Conservation (phyloP, 805 yeast species). For the Nakazawaea anatomiae region DNA sequence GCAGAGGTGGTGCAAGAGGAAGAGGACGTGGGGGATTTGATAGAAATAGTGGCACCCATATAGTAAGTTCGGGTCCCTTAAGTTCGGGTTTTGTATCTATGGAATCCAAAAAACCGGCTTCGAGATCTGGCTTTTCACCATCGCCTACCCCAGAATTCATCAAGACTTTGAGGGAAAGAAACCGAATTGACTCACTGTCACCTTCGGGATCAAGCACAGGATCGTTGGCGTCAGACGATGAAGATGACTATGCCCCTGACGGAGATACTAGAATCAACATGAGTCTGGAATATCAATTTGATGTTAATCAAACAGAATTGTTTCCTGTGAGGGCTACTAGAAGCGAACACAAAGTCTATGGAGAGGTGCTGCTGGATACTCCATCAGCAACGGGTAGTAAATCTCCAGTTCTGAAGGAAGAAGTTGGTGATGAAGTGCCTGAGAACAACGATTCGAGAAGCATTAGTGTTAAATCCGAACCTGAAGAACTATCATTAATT, state of each 20-base stretch:
- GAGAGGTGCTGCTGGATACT: constrained; percentile 15
- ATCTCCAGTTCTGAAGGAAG: constrained; percentile 13
- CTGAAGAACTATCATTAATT: constrained; percentile 1
- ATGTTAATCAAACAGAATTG: constrained; percentile 45
- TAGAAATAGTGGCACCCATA: constrained; percentile 46
- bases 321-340: constrained; percentile 72
- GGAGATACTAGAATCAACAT: constrained; percentile 50
- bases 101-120: constrained; percentile 22
- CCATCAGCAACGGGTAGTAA: constrained; percentile 18
- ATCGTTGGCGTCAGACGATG: constrained; percentile 30
- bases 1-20: constrained; percentile 26
- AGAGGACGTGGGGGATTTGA: constrained; percentile 25
- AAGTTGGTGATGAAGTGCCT: constrained; percentile 17
- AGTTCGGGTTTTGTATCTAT: constrained; percentile 56
- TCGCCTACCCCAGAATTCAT: constrained; percentile 35
- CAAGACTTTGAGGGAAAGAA: constrained; percentile 26
- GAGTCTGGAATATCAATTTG: constrained; percentile 53
- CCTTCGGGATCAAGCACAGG: constrained; percentile 12
- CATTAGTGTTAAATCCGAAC: constrained; percentile 17
- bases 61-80: constrained; percentile 69
- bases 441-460: constrained; percentile 12
- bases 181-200: neutral
- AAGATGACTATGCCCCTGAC: constrained; percentile 20
- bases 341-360: constrained; percentile 33
- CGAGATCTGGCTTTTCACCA: constrained; percentile 14